A percentile compares a stretch with the other conserved stretches of the same genome.
Conservation (phyloP, 2,329 filamentous ascomycete species). For the Aspergillus flavus region DNA sequence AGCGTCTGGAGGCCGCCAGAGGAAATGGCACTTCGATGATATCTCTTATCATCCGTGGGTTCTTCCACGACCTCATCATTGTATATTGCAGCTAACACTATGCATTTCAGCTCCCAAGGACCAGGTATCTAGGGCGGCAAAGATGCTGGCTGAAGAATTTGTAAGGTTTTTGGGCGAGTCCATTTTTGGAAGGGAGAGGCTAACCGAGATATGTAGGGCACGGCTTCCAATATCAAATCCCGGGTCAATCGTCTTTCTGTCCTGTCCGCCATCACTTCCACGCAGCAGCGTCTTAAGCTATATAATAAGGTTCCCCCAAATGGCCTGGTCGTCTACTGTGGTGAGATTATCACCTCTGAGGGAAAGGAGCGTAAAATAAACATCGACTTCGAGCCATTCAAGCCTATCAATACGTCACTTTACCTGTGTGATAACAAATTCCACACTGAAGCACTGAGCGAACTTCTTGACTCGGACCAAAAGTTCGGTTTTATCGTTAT, state of each 20-base stretch:
- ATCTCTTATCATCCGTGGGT: constrained; percentile 94
- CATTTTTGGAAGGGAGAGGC: not conserved
- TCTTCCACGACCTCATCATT: constrained; percentile 4
- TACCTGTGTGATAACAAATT: constrained; percentile 99
- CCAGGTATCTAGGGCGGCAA: constrained; percentile 91
- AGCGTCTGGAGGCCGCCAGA: constrained; percentile 92
- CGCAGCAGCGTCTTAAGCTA: constrained; percentile 97
- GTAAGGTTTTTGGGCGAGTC: constrained; percentile 55
- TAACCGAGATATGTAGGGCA: constrained; percentile 64
- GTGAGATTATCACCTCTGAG: constrained; percentile 99
- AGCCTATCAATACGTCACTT: constrained; percentile 98
- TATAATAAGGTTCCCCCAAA: constrained; percentile 99
- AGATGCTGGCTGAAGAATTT: constrained; percentile 99
- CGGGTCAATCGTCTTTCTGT: constrained; percentile 98
- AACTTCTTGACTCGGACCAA: constrained; percentile 97
- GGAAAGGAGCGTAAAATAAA: constrained; percentile 99
- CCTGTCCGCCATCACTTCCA: constrained; percentile 96
- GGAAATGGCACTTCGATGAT: constrained; percentile 99
- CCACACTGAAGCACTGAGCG: constrained; percentile 94
- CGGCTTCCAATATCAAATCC: constrained; percentile 99
- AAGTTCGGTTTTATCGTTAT: constrained; percentile 99
- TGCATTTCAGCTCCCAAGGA: constrained; percentile 80
- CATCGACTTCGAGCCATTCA: constrained; percentile 99
- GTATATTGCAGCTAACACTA: constrained; percentile 21
- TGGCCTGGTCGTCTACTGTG: constrained; percentile 96